Conservation (phyloP, 73 alveolate species). For the Paramecium sexaurelia region DNA sequence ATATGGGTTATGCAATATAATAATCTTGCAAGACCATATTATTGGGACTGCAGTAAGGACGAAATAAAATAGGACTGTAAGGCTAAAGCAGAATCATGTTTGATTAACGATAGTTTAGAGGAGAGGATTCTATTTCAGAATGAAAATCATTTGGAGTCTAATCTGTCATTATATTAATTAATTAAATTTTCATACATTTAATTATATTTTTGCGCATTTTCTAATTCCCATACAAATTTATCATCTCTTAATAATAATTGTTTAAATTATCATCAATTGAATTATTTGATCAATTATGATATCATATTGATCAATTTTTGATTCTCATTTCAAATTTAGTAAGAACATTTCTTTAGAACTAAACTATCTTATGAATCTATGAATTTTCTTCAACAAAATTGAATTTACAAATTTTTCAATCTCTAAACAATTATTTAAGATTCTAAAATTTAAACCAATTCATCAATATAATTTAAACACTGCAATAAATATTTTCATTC, state of each 20-base stretch:
- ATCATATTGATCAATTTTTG: slow-evolving; percentile 94
- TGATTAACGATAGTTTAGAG: not conserved
- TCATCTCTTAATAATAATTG: not conserved
- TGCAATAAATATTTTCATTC: no score
- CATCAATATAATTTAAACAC: no score
- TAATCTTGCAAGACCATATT: not conserved
- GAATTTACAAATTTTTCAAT: no score
- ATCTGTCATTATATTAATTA: slow-evolving; percentile 22
- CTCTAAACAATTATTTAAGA: no score
- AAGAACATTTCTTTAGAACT: no score
- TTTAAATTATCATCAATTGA: slow-evolving; percentile 81
- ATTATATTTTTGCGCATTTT: not conserved
- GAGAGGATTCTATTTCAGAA: slow-evolving; percentile 23
- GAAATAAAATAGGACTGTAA: slow-evolving; percentile 11
- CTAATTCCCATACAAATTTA: not conserved
- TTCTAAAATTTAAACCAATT: no score
- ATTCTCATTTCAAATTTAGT: no score
- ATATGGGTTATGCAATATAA: not conserved
- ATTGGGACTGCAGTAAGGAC: not conserved
- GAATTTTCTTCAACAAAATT: no score
- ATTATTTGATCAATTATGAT: slow-evolving; percentile 90
- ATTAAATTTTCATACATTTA: not conserved
- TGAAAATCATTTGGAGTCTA: slow-evolving; percentile 6
- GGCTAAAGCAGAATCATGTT: not conserved
- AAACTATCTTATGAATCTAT: no score